Conservation (phyloP, 2,329 filamentous ascomycete species). For the Graphilbum fragrans region DNA sequence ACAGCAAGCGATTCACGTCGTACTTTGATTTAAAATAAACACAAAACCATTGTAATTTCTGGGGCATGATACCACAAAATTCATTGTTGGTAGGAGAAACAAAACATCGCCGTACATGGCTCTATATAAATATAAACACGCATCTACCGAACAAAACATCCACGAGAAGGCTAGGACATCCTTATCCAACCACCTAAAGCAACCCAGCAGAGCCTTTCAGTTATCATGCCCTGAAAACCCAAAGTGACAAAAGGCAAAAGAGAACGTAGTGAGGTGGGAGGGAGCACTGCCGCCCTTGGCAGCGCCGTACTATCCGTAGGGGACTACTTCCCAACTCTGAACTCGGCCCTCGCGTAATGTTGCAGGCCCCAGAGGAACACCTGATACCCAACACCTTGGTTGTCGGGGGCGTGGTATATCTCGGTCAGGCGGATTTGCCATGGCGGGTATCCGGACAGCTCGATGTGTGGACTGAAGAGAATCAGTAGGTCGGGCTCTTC, state of each 20-base stretch:
- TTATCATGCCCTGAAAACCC: background rate
- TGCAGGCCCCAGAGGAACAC: constrained; percentile 78
- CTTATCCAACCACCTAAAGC: no score
- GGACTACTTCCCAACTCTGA: constrained; percentile 55
- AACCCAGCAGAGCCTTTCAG: no score
- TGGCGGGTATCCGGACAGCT: constrained; percentile 83
- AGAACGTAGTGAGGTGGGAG: background rate
- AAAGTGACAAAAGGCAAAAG: no score
- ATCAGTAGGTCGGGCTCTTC: constrained; percentile 82
- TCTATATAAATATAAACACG: background rate
- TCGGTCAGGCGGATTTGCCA: constrained; percentile 95
- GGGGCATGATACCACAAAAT: background rate
- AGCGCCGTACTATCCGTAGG: no score
- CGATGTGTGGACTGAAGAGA: constrained; percentile 72
- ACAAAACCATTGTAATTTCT: background rate
- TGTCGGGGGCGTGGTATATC: constrained; percentile 72
- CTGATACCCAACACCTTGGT: constrained; percentile 81
- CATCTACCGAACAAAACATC: no score
- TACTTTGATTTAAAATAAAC: no score
- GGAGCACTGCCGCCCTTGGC: background rate
- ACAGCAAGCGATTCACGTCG: no score
- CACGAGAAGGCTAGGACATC: no score
- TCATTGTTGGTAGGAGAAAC: background rate
- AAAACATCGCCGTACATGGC: background rate
- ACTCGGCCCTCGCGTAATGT: constrained; percentile 77